These are phyloP conservation scores for Stemphylium lycopersici DNA, from an alignment of 2,329 filamentous ascomycete genomes.

Conservation along the genomic window DNA sequence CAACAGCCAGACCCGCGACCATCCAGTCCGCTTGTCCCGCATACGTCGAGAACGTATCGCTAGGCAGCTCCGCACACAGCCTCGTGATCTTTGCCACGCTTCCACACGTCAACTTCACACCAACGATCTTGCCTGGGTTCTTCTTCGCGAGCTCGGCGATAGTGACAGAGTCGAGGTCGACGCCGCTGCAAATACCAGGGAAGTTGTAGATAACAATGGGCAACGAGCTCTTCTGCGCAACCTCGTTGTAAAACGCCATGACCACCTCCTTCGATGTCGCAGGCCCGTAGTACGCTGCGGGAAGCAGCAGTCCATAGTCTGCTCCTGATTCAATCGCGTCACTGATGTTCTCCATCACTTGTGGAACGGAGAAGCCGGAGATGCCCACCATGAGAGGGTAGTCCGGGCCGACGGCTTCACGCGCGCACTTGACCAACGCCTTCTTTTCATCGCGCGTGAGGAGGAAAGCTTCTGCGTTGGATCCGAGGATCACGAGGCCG, in stretches of 20 bases:
- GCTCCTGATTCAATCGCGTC: slow-evolving; percentile 52
- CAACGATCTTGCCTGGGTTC: slow-evolving; percentile 68
- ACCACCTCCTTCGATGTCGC: slow-evolving; percentile 52
- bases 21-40: slow-evolving; percentile 78
- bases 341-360: slow-evolving; percentile 52
- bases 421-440: slow-evolving; percentile 48
- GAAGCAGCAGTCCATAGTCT: slow-evolving; percentile 53
- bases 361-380: slow-evolving; percentile 52
- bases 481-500: slow-evolving; percentile 55
- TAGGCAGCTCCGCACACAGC: slow-evolving; percentile 58
- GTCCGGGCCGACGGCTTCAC: slow-evolving; percentile 50
- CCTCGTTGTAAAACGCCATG: slow-evolving; percentile 51
- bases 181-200: slow-evolving; percentile 68
- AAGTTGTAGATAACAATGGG: slow-evolving; percentile 77
- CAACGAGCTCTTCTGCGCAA: slow-evolving; percentile 65
- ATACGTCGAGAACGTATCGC: slow-evolving; percentile 68
- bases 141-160: slow-evolving; percentile 61
- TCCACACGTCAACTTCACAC: slow-evolving; percentile 75
- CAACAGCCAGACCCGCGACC: slow-evolving; percentile 60
- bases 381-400: slow-evolving; percentile 55
- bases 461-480: slow-evolving; percentile 56
- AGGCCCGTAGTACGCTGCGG: slow-evolving; percentile 54
- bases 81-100: slow-evolving; percentile 74
- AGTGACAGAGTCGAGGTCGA: slow-evolving; percentile 71
- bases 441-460: slow-evolving; percentile 53